Evolutionary conservation across 768 basidiomycete genomes (phyloP), one percentile per base, ranked within the genome.

Genomic region (Paxillus rubicundulus): DNA sequence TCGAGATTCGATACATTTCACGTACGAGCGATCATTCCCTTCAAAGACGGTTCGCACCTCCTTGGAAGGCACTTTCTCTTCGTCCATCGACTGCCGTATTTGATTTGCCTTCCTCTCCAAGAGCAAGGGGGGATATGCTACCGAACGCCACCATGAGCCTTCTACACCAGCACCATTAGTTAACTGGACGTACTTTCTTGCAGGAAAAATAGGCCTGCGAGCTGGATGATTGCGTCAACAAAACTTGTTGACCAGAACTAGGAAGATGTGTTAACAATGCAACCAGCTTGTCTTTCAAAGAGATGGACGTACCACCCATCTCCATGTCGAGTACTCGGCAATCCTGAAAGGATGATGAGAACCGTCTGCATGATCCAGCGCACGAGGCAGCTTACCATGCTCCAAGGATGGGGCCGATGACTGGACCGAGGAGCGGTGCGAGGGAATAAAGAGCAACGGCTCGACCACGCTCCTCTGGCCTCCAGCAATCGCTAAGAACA

Each of bases 241-340:
- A 87, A 83, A 32, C 73, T 80, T 4, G 83, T 84, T 0, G 84
- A 78, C 81, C 85, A 86, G 64, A 88, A 89, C 77, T 82, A 57
- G 37, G 40, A 12, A 30, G 2, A 9, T n/a, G 39, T 17, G 28
- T 48, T 3, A 39, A 2, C 42, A 16, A 49, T 48, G 3, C 2
- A 13, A 24, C 9, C 4, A 18, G 32, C 16, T 32, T 0, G 13
- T 8, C 2, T 18, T 0, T 2, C 27, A 34, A 38, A 4, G 18
- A 39, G 1, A 32, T 13, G 33, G 5, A 74, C 80, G 39, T 65
- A 80, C 82, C 30, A 87, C 85, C 86, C 85, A 88, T 64, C 84
- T 72, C 87, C 87, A 89, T 0, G 82, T 83, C 0, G 84, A 77
- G 36, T 69, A 71, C 38, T 86, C 72, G 0, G 82, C 81, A 24